Conservation (phyloP, 495 filamentous ascomycete species). For the Aspergillus coremiiformis region DNA sequence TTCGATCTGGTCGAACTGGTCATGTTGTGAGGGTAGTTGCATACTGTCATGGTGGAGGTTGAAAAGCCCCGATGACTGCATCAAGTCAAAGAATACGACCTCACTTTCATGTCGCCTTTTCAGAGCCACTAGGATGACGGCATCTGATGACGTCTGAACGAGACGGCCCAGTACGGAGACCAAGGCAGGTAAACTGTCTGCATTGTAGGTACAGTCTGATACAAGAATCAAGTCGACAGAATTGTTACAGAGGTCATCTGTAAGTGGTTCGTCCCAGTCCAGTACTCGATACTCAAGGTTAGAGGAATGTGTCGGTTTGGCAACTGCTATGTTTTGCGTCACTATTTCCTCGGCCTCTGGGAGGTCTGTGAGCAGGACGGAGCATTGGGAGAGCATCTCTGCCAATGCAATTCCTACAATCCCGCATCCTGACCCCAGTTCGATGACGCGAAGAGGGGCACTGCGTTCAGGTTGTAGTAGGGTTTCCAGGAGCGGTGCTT, state of each 20-base stretch:
- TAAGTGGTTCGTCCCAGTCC: conserved; percentile 61
- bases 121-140: conserved; percentile 62
- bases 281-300: conserved; percentile 51
- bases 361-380: conserved; percentile 74
- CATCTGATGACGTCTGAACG: conserved; percentile 39
- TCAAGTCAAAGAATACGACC: conserved; percentile 67
- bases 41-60: conserved; percentile 41
- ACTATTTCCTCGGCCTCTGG: conserved; percentile 65
- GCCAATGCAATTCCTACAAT: conserved; percentile 73
- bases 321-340: conserved; percentile 43
- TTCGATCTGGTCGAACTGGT: conserved; percentile 52
- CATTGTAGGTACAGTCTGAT: conserved; percentile 94
- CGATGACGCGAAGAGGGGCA: conserved; percentile 50
- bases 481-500: conserved; percentile 20
- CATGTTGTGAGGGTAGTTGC: conserved; percentile 51
- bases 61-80: conserved; percentile 51
- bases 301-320: conserved; percentile 32
- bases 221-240: conserved; percentile 67
- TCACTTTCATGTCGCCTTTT: conserved; percentile 86
- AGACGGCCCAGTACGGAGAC: conserved; percentile 61
- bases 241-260: conserved; percentile 28
- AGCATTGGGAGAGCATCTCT: conserved; percentile 43
- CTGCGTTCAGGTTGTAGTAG: conserved; percentile 20
- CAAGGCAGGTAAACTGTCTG: conserved; percentile 67
- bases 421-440: conserved; percentile 81